Conservation (phyloP, 75 land plant genomes). For the Sequoia sempervirens region DNA sequence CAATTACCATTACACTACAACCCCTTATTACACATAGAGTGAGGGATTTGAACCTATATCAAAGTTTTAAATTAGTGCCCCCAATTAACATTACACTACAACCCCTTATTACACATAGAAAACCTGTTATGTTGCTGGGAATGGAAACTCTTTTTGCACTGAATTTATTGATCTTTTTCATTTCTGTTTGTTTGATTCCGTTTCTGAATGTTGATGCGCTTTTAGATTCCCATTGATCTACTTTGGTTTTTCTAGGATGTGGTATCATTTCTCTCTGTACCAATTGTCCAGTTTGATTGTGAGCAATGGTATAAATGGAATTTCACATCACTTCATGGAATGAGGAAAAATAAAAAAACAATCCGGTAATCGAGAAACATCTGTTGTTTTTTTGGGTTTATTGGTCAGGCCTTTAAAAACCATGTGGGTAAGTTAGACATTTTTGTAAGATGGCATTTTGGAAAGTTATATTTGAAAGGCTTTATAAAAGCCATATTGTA, state of each 20-base stretch:
- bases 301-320: neutral
- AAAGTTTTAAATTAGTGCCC: too few relatives aligned
- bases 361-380: neutral
- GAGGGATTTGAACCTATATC: neutral
- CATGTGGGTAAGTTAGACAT: neutral
- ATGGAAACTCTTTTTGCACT: neutral
- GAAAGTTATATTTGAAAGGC: too few relatives aligned
- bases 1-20: too few relatives aligned
- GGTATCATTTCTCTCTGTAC: too few relatives aligned
- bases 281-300: too few relatives aligned
- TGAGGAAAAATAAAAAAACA: neutral
- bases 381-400: neutral
- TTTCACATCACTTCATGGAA: neutral
- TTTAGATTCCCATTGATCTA: neutral
- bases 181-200: too few relatives aligned
- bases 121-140: neutral
- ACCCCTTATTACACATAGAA: neutral
- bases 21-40: too few relatives aligned
- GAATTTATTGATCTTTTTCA: neutral
- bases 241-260: neutral
- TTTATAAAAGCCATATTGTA: too few relatives aligned
- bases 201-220: too few relatives aligned
- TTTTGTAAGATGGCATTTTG: too few relatives aligned
- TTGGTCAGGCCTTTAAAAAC: neutral
- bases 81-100: neutral